Base-by-base conservation (phyloP, 176 grass and related monocot species). In the Triticum urartu region DNA sequence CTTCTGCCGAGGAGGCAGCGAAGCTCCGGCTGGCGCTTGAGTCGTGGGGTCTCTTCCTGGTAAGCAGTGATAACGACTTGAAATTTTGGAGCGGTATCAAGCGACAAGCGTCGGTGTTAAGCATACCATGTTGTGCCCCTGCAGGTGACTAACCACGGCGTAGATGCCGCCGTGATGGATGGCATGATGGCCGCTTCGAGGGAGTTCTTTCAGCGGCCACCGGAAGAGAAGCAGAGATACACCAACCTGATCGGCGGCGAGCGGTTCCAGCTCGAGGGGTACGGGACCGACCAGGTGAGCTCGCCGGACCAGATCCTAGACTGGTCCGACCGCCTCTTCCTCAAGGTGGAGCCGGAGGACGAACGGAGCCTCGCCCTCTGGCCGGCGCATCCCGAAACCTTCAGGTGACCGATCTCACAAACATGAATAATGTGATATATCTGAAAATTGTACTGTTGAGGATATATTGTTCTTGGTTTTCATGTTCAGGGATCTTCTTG, bases 251-350 rank as follows among this genome's bases (percentile, higher is more conserved):
- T 83, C 30, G 82, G 78, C 11, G 92, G 92, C 65, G 47, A 88
- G 72, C 61, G 64, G 56, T 88, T 89, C 83, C 74, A 78, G 66
- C 30, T 84, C 20, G 75, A 91, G 84, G 92, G 92, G 11, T 94
- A 94, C 48, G 89, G 89, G 8, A 87, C 78, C 35, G 92, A 94
- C 67, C n/a, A 11, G 54, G 83, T 85, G 76, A 9, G 1, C 8
- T 85, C 30, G 3, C 4, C 35, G 25, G 25, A 25, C 25, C 25
- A 25, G 25, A 25, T 25, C 25, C 25, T 25, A 25, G 25, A 25
- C 25, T 94, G 92, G 89, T 81, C 0, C 25, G 92, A 94, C 62
- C 86, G 92, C 10, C 48, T 91, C 4, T 85, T 82, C 75, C 83
- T 94, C 45, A 24, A 87, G 36, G 89, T 94, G 25, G 89, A 94